phyloP scores from a whole-genome alignment of 2,329 filamentous ascomycete genomes.

The Byssothecium circinans region DNA sequence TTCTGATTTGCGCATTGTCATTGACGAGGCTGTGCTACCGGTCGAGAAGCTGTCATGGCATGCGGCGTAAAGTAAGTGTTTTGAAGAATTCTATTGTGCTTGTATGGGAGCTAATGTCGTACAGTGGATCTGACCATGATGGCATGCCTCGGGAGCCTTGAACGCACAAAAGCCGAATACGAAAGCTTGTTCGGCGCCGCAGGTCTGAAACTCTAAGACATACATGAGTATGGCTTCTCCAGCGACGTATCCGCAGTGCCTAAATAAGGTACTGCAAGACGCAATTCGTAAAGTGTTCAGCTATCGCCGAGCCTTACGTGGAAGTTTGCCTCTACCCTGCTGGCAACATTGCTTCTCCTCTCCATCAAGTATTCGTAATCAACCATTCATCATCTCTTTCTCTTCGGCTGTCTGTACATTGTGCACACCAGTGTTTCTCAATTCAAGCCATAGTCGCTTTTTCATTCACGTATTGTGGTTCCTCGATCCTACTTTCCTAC shows the following conservation, averaged over 20 bases:
- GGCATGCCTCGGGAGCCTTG: conserved; percentile 25
- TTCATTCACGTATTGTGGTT: background rate
- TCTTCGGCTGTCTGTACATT: background rate
- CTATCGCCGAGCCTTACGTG: background rate
- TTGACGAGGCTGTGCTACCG: conserved; percentile 37
- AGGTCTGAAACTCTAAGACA: conserved; percentile 27
- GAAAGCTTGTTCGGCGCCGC: conserved; percentile 20
- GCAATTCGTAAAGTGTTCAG: too few relatives aligned
- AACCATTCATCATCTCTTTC: too few relatives aligned
- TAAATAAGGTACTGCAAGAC: conserved; percentile 8
- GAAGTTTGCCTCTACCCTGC: background rate
- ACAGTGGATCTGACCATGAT: conserved; percentile 32
- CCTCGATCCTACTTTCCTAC: background rate
- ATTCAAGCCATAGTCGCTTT: background rate
- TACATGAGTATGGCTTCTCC: conserved; percentile 31
- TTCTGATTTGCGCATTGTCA: conserved; percentile 30
- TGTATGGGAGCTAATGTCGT: background rate
- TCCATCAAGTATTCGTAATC: too few relatives aligned
- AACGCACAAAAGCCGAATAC: conserved; percentile 28
- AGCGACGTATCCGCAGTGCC: conserved; percentile 25
- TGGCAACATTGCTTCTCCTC: background rate
- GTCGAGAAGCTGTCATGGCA: conserved; percentile 34
- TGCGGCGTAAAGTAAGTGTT: conserved; percentile 20
- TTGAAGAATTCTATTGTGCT: background rate
- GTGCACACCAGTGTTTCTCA: background rate